Evolutionary conservation across 1,139 yeast species (phyloP), one percentile per base, ranked within the genome.

Genomic region (Lodderomyces theae): DNA sequence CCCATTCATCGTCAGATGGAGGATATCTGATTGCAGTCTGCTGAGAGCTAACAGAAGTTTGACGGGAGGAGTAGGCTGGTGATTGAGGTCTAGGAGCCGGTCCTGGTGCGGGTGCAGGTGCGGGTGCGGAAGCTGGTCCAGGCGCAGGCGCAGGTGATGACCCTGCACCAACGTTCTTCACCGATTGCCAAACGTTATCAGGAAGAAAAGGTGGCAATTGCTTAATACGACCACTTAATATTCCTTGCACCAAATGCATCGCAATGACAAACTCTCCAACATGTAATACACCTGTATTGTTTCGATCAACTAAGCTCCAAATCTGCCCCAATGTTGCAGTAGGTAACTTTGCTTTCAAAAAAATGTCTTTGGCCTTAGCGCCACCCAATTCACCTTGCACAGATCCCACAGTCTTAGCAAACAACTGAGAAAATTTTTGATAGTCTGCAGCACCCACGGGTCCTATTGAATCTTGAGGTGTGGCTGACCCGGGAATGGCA

Each of bases 221-320:
- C 43, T 74, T 74, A 50, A 86, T 66, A 5, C 78, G 54, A n/a
- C 89, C 86, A 55, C 80, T 78, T 56, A 88, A 69, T 35, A 83
- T 67, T 41, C 89, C 82, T 60, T 90, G 97, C 47, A 94, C 87
- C 57, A 94, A 73, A 63, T 87, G 95, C 98, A 94, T 92, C 7
- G 98, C 97, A 52, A 92, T 77, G 29, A 87, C 79, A 55, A 94
- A 92, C 52, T 87, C 90, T 17, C 81, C 73, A 54, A 80, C 77
- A 45, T 77, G 74, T 53, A 92, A 76, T 41, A 76, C 72, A 5
- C 98, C 98, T 2, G 77, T 62, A 51, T 81, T 82, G 42, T 79
- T 77, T 45, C 80, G 77, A 59, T 94, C 98, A 24, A 86, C 92
- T 48, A 92, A 71, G 43, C 77, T 76, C 98, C 98, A 92, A 43